Evolutionary conservation across 176 grass and related monocot species (phyloP).

Genomic region (Eleusine coracana): DNA sequence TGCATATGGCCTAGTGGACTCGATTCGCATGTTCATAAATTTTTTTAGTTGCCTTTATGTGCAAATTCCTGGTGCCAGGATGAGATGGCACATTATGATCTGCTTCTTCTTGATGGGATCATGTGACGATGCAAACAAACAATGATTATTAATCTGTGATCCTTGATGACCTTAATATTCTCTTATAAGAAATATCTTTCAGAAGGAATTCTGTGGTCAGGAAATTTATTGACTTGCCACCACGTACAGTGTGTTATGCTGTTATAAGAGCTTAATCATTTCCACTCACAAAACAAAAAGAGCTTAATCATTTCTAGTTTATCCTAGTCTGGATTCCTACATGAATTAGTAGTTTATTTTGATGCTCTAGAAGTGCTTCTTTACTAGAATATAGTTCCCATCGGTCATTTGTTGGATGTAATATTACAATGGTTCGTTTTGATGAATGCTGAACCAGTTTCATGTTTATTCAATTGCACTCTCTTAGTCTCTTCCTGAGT

Average conservation of each 20-base stretch:
- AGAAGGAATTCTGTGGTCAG: slow-evolving; percentile 5
- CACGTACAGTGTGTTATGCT: not conserved
- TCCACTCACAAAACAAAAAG: not conserved
- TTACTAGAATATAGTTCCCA: slow-evolving; percentile 9
- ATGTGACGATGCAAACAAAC: not conserved
- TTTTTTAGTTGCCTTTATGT: slow-evolving; percentile 12
- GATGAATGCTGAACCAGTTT: not conserved
- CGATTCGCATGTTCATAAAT: not conserved
- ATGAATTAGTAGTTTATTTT: not conserved
- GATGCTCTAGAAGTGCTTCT: not conserved
- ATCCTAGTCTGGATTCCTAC: not conserved
- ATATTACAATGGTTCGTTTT: not conserved
- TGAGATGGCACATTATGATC: not conserved
- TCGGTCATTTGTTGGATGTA: slow-evolving; percentile 1
- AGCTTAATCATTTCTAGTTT: not conserved
- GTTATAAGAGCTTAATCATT: not conserved
- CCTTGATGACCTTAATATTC: not conserved
- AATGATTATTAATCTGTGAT: not conserved
- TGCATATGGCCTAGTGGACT: slow-evolving; percentile 7
- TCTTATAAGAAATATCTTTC: slow-evolving; percentile 9
- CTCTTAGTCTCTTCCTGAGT: not conserved
- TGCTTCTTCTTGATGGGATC: slow-evolving; percentile 9
- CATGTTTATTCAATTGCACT: not conserved
- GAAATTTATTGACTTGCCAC: not conserved
- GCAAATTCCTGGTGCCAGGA: not conserved